These are phyloP conservation scores for Aspergillus sojae DNA, from an alignment of 2,329 filamentous ascomycete species.

Conservation along the genomic window DNA sequence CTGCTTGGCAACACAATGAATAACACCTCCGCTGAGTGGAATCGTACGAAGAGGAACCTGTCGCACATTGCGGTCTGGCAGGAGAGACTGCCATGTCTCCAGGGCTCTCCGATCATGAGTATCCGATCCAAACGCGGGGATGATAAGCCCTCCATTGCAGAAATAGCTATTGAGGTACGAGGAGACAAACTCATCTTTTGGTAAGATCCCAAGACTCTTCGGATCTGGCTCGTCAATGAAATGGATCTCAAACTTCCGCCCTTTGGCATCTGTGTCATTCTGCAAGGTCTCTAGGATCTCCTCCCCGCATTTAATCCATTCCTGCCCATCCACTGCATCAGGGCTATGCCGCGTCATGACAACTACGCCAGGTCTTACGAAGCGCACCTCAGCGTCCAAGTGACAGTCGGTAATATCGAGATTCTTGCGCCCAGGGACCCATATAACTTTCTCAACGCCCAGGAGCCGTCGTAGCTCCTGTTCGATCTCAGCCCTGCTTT, in stretches of 20 bases:
- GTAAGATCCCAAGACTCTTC: slow-evolving; percentile 13
- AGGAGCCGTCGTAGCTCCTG: slow-evolving; percentile 24
- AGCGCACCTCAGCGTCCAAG: slow-evolving; percentile 30
- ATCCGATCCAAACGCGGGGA: slow-evolving; percentile 31
- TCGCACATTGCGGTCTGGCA: slow-evolving; percentile 26
- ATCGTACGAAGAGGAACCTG: slow-evolving; percentile 30
- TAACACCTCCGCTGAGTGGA: slow-evolving; percentile 30
- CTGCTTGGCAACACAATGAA: slow-evolving; percentile 36
- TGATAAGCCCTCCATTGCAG: slow-evolving; percentile 31
- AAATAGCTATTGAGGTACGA: slow-evolving; percentile 36
- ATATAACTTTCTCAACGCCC: slow-evolving; percentile 32
- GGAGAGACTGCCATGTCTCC: slow-evolving; percentile 26
- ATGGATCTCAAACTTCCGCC: slow-evolving; percentile 25
- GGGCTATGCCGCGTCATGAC: slow-evolving; percentile 25
- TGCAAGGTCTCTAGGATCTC: slow-evolving; percentile 24
- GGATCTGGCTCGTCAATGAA: slow-evolving; percentile 26
- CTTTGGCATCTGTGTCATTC: slow-evolving; percentile 25
- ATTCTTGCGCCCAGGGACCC: slow-evolving; percentile 28
- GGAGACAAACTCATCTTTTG: slow-evolving; percentile 22
- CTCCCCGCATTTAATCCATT: slow-evolving; percentile 22
- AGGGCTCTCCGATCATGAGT: slow-evolving; percentile 24
- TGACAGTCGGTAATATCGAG: slow-evolving; percentile 35
- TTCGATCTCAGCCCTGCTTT: slow-evolving; percentile 27
- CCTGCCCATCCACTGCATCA: background rate
- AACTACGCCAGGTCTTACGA: slow-evolving; percentile 28